These are phyloP conservation scores for Cyberlindnera galapagoensis DNA, from an alignment of 805 yeast species.

Conservation along the genomic window DNA sequence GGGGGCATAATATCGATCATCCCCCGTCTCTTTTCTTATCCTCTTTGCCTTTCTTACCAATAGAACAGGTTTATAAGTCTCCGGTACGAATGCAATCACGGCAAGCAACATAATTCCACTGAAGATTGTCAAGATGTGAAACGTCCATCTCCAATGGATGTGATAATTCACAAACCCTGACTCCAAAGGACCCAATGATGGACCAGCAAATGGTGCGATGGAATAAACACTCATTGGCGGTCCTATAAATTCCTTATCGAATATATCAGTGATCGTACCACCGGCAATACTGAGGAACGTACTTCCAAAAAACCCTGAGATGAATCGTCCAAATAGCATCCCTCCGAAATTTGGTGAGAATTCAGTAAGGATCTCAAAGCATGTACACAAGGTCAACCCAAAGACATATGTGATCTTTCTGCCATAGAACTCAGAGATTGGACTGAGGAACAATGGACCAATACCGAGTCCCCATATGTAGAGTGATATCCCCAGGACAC, in stretches of 20 bases:
- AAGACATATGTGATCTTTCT: slow-evolving; percentile 53
- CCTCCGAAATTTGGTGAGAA: slow-evolving; percentile 58
- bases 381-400: slow-evolving; percentile 51
- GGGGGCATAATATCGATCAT: slow-evolving; percentile 38
- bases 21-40: slow-evolving; percentile 47
- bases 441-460: slow-evolving; percentile 62
- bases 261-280: slow-evolving; percentile 70
- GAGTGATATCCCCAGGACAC: slow-evolving; percentile 52
- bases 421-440: slow-evolving; percentile 63
- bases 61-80: slow-evolving; percentile 55
- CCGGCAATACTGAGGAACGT: slow-evolving; percentile 74
- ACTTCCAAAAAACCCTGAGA: slow-evolving; percentile 69
- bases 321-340: slow-evolving; percentile 55
- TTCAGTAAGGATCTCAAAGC: slow-evolving; percentile 50
- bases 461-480: slow-evolving; percentile 67
- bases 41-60: slow-evolving; percentile 45
- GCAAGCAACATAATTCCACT: slow-evolving; percentile 47
- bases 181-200: slow-evolving; percentile 60
- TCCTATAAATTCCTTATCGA: slow-evolving; percentile 53
- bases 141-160: slow-evolving; percentile 64
- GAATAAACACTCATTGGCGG: slow-evolving; percentile 64
- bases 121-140: slow-evolving; percentile 55
- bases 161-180: slow-evolving; percentile 48
- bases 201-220: slow-evolving; percentile 62
- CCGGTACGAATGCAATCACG: slow-evolving; percentile 45